These are phyloP conservation scores for Candida mesenterica DNA, from an alignment of 1,139 yeast species.

Conservation along the genomic window DNA sequence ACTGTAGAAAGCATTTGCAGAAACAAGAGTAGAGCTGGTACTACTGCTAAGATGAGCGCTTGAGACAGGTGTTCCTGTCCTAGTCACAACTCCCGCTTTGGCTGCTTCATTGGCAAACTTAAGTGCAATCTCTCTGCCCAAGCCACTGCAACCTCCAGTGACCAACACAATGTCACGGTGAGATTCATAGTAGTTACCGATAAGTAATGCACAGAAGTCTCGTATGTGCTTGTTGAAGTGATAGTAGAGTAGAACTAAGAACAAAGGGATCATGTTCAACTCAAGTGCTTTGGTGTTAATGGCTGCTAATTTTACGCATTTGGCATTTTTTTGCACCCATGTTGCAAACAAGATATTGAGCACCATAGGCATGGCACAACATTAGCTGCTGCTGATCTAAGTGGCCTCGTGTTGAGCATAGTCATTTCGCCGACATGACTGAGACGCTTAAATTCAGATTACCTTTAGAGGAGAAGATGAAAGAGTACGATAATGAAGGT, in stretches of 20 bases:
- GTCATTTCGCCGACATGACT: too few species aligned
- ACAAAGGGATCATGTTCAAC: neutral
- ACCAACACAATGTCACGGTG: slow-evolving; percentile 60
- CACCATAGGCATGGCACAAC: too few species aligned
- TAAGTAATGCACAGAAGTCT: slow-evolving; percentile 30
- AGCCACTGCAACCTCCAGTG: slow-evolving; percentile 81
- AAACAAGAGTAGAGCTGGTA: neutral
- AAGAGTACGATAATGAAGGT: too few species aligned
- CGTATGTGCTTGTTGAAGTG: slow-evolving; percentile 30
- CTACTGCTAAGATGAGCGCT: neutral
- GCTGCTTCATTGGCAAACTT: slow-evolving; percentile 41
- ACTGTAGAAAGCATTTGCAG: neutral
- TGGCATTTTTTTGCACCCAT: neutral
- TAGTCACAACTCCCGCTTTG: neutral
- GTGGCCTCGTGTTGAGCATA: too few species aligned
- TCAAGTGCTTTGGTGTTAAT: neutral
- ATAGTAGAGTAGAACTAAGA: slow-evolving; percentile 5
- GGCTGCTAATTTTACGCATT: too few species aligned
- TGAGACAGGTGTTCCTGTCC: neutral
- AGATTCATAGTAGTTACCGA: slow-evolving; percentile 54
- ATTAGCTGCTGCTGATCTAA: too few species aligned
- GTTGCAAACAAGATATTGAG: neutral
- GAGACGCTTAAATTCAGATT: too few species aligned
- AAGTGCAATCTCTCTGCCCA: slow-evolving; percentile 64
- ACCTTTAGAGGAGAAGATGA: too few species aligned